Conservation (phyloP, 352 stramenopile species). For the Pythium brachiatum region DNA sequence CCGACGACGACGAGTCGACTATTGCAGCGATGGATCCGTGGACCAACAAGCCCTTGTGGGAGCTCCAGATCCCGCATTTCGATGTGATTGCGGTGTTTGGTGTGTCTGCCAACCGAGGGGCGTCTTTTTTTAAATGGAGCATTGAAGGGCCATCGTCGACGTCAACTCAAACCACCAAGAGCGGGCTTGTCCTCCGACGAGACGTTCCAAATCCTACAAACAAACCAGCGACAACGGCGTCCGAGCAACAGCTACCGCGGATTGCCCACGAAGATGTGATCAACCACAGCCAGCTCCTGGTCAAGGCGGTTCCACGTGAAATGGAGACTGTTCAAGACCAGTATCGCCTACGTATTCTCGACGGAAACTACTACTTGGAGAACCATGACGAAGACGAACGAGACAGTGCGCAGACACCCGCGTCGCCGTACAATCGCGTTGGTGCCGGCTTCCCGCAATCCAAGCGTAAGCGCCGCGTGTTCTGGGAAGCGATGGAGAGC, state of each 20-base stretch:
- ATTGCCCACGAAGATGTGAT: slow-evolving; percentile 4
- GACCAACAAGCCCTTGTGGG: slow-evolving; percentile 71
- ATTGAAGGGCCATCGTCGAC: slow-evolving; percentile 63
- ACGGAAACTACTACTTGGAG: slow-evolving; percentile 65
- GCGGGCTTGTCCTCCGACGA: slow-evolving; percentile 16
- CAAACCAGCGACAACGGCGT: not conserved
- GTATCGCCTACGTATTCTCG: slow-evolving; percentile 50
- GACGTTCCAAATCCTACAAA: not conserved
- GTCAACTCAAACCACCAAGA: slow-evolving; percentile 1
- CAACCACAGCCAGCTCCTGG: slow-evolving; percentile 25
- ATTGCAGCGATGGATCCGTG: slow-evolving; percentile 71
- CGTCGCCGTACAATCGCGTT: slow-evolving; percentile 6
- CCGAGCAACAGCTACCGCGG: not conserved
- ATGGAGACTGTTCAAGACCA: slow-evolving; percentile 38
- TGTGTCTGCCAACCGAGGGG: slow-evolving; percentile 44
- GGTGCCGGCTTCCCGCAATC: not conserved
- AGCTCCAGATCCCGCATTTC: slow-evolving; percentile 65
- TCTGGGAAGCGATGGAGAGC: slow-evolving; percentile 75
- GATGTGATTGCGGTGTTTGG: slow-evolving; percentile 72
- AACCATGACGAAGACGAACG: slow-evolving; percentile 35
- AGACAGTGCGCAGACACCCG: slow-evolving; percentile 4
- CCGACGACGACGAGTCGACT: slow-evolving; percentile 59
- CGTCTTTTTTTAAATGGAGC: slow-evolving; percentile 72
- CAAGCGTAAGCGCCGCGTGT: slow-evolving; percentile 30
- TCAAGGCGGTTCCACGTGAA: slow-evolving; percentile 21